phyloP scores from a whole-genome alignment of 495 filamentous ascomycete genomes.

The Lasiosphaeriaceae sp. region DNA sequence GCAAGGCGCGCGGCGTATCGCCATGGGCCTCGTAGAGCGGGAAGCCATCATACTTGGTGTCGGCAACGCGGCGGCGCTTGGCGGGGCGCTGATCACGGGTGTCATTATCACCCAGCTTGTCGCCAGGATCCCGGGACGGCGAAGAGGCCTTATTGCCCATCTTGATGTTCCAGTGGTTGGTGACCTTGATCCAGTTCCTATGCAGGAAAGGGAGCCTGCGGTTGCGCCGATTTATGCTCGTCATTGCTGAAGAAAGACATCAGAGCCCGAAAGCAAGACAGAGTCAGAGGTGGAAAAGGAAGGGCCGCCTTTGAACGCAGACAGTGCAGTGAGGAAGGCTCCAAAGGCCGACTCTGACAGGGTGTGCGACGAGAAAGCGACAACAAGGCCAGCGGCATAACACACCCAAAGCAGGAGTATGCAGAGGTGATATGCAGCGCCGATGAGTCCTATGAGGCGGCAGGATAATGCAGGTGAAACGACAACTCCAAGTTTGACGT shows the following conservation, averaged over 20 bases:
- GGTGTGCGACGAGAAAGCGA: background rate
- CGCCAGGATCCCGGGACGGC: conserved; percentile 23
- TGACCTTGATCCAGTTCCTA: conserved; percentile 32
- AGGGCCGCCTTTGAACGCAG: background rate
- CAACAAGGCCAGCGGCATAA: background rate
- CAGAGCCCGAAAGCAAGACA: conserved; percentile 1
- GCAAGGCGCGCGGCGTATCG: conserved; percentile 32
- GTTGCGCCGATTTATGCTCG: conserved; percentile 12
- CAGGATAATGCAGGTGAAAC: no score
- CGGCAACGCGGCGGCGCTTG: conserved; percentile 39
- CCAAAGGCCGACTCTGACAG: background rate
- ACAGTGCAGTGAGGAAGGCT: background rate
- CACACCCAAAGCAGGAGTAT: background rate
- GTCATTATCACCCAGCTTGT: conserved; percentile 26
- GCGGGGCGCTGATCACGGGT: conserved; percentile 23
- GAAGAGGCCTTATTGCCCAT: conserved; percentile 43
- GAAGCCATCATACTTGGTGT: conserved; percentile 30
- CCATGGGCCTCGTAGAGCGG: conserved; percentile 28
- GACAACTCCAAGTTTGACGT: no score
- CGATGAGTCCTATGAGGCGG: background rate
- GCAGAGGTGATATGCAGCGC: background rate
- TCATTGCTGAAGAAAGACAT: conserved; percentile 21
- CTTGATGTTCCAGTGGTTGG: conserved; percentile 23
- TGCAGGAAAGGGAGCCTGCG: conserved; percentile 33
- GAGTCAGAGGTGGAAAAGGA: background rate